Evolutionary conservation across 2,329 filamentous ascomycete genomes (phyloP), one percentile per base, ranked within the genome.

Genomic region (Claviceps lovelessii): DNA sequence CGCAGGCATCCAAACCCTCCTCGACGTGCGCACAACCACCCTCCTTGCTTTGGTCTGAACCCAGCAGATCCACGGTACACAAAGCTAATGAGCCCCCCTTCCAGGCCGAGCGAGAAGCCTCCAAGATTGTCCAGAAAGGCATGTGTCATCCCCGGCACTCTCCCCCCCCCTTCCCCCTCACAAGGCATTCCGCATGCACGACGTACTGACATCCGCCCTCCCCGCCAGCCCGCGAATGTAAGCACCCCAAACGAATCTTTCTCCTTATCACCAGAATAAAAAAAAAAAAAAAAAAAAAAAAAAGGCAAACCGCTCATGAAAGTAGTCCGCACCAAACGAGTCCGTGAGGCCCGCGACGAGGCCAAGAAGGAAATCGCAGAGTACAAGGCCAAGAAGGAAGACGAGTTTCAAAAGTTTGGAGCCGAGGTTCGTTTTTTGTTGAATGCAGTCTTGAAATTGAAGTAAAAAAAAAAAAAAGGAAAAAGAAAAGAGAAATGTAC

Each of bases 61-160:
- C 23, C 23, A 23, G 23, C 23, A 23, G 3, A 3, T 23, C 23
- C 23, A 23, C 23, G 23, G 23, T 23, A 33, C 1, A 33, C 4
- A 33, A 33, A 48, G 10, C 58, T 61, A 49, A 58, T 45, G 33
- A n/a, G 8, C 4, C 7, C 17, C 5, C 8, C 55, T n/a, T 3
- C 7, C 55, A 97, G 91, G 90, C 93, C 65, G 93, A 98, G 81
- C 86, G 90, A 73, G 91, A 97, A 73, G 93, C 93, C 58, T 91
- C 95, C 75, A 96, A 96, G 81, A 98, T 98, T 70, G 90, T 98
- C 56, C 91, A 97, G 73, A 90, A 93, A 81, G 88, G 91, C 94
- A 71, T 58, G 75, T 70, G 4, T 15, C 4, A 17, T 5, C 1
- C 37, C 11, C 37, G 2, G 6, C 8, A 7, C n/a, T 4, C 11